Base-by-base conservation (phyloP, 352 stramenopile genomes). In the Globisporangium heterothallicum region DNA sequence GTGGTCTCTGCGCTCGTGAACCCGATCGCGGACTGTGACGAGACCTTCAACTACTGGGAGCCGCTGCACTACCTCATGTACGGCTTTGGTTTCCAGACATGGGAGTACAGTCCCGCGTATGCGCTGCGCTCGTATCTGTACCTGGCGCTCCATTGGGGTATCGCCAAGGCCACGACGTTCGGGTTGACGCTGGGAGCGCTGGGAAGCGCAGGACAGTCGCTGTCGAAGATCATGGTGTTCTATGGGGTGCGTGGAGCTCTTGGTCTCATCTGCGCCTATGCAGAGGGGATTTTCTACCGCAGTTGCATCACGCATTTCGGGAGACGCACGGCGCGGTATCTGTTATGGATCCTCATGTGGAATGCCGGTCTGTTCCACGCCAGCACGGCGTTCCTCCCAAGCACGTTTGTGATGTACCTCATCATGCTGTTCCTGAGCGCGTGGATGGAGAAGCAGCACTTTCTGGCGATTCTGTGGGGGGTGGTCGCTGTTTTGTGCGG, bases 1-100 rank as follows among this genome's bases (percentile, higher is more conserved):
- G 47, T 82, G n/a, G 18, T 58, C n/a, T 60, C 68, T 16, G 83
- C 86, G 43, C 58, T 94, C 1, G 27, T 89, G 36, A 91, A 70
- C 45, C 79, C 83, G 34, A 90, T 99, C 53, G 86, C 85, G 24
- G 97, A 99, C 80, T 99, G 96, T 59, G 97, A 99, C 69, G 97
- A 99, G 77, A 97, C 94, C 1, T 99, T 95, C 68, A 99, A 99
- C 79, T 99, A 99, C 73, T 99, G 96, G 96, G 97, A 99, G 73
- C 96, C 95, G 25, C 76, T 99, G n/a, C 96, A 99, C 70, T 98
- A 94, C 52, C 42, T 98, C 40, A 63, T 98, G n/a, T 96, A 97
- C 69, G 79, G 82, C 52, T 89, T 90, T 47, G 87, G 87, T 21
- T 84, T 94, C 56, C 87, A 96, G 67, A 95, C 87, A 19, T 96